Conservation (phyloP, 2,329 filamentous ascomycete genomes). For the Xylariaceae sp. region DNA sequence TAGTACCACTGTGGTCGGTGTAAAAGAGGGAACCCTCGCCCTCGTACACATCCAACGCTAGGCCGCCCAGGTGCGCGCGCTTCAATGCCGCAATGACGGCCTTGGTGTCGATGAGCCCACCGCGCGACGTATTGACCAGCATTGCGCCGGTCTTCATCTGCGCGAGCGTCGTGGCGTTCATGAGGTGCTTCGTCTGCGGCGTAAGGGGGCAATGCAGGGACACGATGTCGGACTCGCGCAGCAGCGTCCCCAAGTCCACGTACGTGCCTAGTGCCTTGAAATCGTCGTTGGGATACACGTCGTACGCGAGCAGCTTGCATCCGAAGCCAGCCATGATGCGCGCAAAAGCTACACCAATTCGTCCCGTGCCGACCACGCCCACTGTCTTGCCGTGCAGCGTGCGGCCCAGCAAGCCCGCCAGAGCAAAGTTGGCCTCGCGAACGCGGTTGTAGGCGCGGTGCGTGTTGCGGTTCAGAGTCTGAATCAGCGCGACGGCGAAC, state of each 20-base stretch:
- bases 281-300: slow-evolving; percentile 48
- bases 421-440: slow-evolving; percentile 63
- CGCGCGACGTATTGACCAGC: slow-evolving; percentile 65
- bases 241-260: slow-evolving; percentile 48
- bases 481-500: slow-evolving; percentile 63
- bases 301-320: slow-evolving; percentile 57
- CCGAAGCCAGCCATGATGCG: slow-evolving; percentile 62
- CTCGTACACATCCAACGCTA: slow-evolving; percentile 67
- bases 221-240: slow-evolving; percentile 55
- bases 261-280: slow-evolving; percentile 50
- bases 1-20: slow-evolving; percentile 58
- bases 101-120: slow-evolving; percentile 57
- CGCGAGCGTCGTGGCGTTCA: slow-evolving; percentile 49
- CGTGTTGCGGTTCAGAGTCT: slow-evolving; percentile 64
- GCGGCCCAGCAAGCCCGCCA: slow-evolving; percentile 58
- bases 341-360: slow-evolving; percentile 59
- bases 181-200: slow-evolving; percentile 54
- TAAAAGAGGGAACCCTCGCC: slow-evolving; percentile 61
- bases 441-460: slow-evolving; percentile 66
- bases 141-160: slow-evolving; percentile 57
- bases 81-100: slow-evolving; percentile 60
- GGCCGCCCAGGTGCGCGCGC: slow-evolving; percentile 52
- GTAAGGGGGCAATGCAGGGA: slow-evolving; percentile 64
- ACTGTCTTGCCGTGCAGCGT: slow-evolving; percentile 63
- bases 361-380: slow-evolving; percentile 61